Evolutionary conservation across 495 filamentous ascomycete genomes (phyloP).

Genomic region (Thozetella sp.): DNA sequence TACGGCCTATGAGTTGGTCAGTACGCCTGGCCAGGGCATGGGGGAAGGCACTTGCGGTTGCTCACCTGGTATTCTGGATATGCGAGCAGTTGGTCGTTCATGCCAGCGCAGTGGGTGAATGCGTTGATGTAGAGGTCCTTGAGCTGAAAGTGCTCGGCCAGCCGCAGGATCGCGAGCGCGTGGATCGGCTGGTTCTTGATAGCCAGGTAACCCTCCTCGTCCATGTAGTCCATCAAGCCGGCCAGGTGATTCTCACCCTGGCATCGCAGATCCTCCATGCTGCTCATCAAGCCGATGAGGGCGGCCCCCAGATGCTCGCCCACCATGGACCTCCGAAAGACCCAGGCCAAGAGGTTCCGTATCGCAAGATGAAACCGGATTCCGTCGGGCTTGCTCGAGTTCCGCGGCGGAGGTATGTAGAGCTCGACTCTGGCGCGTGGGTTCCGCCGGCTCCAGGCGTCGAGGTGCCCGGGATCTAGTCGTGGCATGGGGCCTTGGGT

Average conservation of each 20-base stretch:
- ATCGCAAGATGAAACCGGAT: conserved; percentile 62
- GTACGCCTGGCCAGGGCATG: not conserved
- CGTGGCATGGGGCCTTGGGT: conserved; percentile 13
- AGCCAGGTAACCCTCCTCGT: conserved; percentile 62
- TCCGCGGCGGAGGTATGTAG: conserved; percentile 61
- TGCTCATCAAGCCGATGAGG: conserved; percentile 57
- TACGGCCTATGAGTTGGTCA: conserved; percentile 43
- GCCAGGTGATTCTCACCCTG: conserved; percentile 44
- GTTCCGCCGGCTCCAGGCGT: conserved; percentile 10
- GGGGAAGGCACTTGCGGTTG: not conserved
- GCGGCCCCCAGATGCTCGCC: conserved; percentile 58
- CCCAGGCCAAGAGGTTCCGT: conserved; percentile 71
- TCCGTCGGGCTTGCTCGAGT: conserved; percentile 45
- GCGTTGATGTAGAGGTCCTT: conserved; percentile 61
- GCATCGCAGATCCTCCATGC: conserved; percentile 56
- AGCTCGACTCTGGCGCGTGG: conserved; percentile 48
- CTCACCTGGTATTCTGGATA: conserved; percentile 59
- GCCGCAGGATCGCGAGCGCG: conserved; percentile 58
- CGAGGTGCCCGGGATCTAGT: conserved; percentile 11
- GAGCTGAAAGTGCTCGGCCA: conserved; percentile 61
- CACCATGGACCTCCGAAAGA: conserved; percentile 61
- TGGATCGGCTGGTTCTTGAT: conserved; percentile 60
- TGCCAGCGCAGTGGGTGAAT: conserved; percentile 69
- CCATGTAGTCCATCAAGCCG: conserved; percentile 57
- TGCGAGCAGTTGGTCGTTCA: conserved; percentile 54